These are phyloP conservation scores for Rhizopus delemar DNA, from an alignment of 371 early-diverging fungal species.

Conservation along the genomic window DNA sequence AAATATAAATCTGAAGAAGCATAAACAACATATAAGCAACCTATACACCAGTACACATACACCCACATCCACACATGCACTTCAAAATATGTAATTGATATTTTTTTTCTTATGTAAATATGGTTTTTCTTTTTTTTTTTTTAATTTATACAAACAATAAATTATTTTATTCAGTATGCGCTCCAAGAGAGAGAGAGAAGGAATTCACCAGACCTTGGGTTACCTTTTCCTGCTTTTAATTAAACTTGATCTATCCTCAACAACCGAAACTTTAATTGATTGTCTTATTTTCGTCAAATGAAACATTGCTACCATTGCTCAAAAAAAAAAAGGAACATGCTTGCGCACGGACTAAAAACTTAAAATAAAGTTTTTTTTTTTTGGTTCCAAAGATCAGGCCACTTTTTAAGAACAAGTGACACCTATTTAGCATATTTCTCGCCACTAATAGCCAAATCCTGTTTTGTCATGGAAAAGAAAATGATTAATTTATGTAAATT, in stretches of 20 bases:
- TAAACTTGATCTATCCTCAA: too few relatives aligned
- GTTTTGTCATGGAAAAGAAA: neutral
- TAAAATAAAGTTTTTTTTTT: neutral
- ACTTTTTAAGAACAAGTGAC: neutral
- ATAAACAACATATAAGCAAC: neutral
- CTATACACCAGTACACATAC: neutral
- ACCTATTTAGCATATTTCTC: constrained; percentile 1
- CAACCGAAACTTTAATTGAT: too few relatives aligned
- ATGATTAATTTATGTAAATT: constrained; percentile 1
- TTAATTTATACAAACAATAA: neutral
- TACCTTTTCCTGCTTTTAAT: too few relatives aligned
- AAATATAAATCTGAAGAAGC: constrained; percentile 53
- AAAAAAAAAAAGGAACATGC: constrained; percentile 3
- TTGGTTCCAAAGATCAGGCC: neutral
- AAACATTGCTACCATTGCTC: constrained; percentile 6
- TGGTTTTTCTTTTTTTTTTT: neutral
- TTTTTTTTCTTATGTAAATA: constrained; percentile 3
- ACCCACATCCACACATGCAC: neutral
- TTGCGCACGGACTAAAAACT: neutral
- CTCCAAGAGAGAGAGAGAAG: neutral
- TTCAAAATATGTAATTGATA: neutral
- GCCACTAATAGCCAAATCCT: neutral
- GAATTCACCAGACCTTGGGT: too few relatives aligned
- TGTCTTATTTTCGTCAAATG: neutral
- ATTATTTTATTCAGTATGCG: neutral